Conservation (phyloP, 2,329 filamentous ascomycete genomes). For the Fusarium fracticaudum region DNA sequence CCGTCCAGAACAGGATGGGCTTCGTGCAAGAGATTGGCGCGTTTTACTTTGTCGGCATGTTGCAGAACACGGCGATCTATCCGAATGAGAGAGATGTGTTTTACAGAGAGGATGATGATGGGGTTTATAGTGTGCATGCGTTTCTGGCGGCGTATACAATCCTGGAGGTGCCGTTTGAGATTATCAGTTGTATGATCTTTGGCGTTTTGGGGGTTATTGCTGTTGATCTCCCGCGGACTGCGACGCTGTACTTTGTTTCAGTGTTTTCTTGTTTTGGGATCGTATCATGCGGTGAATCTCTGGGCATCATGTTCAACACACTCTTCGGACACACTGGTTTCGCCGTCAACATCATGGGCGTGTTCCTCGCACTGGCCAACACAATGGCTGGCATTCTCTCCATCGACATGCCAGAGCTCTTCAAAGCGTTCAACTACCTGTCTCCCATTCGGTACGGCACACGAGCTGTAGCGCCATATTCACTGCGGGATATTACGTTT, state of each 20-base stretch:
- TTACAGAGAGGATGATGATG: slow-evolving; percentile 79
- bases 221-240: slow-evolving; percentile 70
- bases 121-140: slow-evolving; percentile 74
- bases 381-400: slow-evolving; percentile 77
- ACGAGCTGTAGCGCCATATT: slow-evolving; percentile 73
- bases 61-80: slow-evolving; percentile 81
- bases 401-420: slow-evolving; percentile 72
- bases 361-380: slow-evolving; percentile 75
- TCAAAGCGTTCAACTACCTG: slow-evolving; percentile 76
- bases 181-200: slow-evolving; percentile 72
- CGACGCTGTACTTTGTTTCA: slow-evolving; percentile 72
- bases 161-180: slow-evolving; percentile 77
- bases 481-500: slow-evolving; percentile 68
- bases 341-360: slow-evolving; percentile 76
- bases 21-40: slow-evolving; percentile 78
- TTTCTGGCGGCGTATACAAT: slow-evolving; percentile 77
- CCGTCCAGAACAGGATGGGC: slow-evolving; percentile 77
- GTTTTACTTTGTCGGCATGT: slow-evolving; percentile 80
- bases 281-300: slow-evolving; percentile 77
- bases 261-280: slow-evolving; percentile 78
- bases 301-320: slow-evolving; percentile 85
- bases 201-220: slow-evolving; percentile 71
- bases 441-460: slow-evolving; percentile 76
- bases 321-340: slow-evolving; percentile 79
- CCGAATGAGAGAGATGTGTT: slow-evolving; percentile 79